These are phyloP conservation scores for Mucor lusitanicus DNA, from an alignment of 371 early-diverging fungal genomes.

Conservation along the genomic window DNA sequence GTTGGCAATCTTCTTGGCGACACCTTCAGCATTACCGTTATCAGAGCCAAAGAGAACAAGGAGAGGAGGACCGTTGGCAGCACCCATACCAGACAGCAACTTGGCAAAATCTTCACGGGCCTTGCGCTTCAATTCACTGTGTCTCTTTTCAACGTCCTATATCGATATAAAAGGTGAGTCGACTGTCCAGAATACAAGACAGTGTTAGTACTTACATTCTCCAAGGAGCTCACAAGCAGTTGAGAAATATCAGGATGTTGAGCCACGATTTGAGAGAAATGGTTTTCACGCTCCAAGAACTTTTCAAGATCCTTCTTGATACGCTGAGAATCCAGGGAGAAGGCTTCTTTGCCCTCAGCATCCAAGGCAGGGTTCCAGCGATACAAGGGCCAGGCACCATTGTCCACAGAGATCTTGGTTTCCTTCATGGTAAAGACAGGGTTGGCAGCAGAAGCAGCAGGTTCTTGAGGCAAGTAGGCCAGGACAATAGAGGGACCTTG, in stretches of 20 bases:
- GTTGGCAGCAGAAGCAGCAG: slow-evolving; percentile 38
- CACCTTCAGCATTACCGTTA: slow-evolving; percentile 80
- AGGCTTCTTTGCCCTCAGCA: slow-evolving; percentile 52
- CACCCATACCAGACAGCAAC: slow-evolving; percentile 53
- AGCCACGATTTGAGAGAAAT: slow-evolving; percentile 65
- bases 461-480: slow-evolving; percentile 75
- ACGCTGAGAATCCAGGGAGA: slow-evolving; percentile 82
- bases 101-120: slow-evolving; percentile 66
- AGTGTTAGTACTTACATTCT: slow-evolving; percentile 29
- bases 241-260: slow-evolving; percentile 60
- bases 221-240: slow-evolving; percentile 46
- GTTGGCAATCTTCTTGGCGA: slow-evolving; percentile 77
- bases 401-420: slow-evolving; percentile 86
- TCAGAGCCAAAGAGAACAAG: slow-evolving; percentile 87
- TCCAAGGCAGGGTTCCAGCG: slow-evolving; percentile 79
- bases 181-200: too few species aligned
- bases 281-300: slow-evolving; percentile 78
- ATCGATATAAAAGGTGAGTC: too few species aligned
- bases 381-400: slow-evolving; percentile 90
- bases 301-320: too few species aligned
- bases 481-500: slow-evolving; percentile 88
- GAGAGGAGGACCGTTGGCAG: slow-evolving; percentile 62
- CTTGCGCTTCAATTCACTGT: slow-evolving; percentile 41
- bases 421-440: slow-evolving; percentile 75
- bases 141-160: slow-evolving; percentile 48